Evolutionary conservation across 345 rosid genomes (phyloP).

Genomic region (Eucalyptus regnans): DNA sequence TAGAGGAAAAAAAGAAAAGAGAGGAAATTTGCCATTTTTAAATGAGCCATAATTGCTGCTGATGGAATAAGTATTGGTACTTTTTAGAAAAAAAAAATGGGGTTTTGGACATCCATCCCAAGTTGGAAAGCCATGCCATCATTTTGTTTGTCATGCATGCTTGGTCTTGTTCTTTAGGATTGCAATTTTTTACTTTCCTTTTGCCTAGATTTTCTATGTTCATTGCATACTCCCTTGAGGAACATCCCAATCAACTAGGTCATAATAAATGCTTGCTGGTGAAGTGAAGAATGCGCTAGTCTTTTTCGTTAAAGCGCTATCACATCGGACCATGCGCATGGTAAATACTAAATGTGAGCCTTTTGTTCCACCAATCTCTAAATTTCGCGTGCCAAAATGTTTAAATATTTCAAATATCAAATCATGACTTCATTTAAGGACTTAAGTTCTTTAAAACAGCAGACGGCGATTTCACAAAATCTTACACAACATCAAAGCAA

Average conservation of each 20-base stretch:
- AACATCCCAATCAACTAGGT: neutral
- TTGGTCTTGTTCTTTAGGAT: neutral
- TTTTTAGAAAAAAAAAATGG: neutral
- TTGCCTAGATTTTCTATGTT: too few relatives aligned
- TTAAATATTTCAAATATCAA: neutral
- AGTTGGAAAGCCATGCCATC: neutral
- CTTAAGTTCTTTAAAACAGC: neutral
- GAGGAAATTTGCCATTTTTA: neutral
- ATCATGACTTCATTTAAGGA: neutral
- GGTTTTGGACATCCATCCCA: neutral
- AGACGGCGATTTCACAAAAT: accelerated
- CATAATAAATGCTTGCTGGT: neutral
- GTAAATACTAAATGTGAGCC: neutral
- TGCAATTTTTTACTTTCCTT: neutral
- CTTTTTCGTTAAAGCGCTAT: neutral
- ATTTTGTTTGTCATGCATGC: neutral
- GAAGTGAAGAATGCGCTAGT: neutral
- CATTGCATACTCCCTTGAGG: neutral
- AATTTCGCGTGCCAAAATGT: neutral
- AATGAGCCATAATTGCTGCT: neutral
- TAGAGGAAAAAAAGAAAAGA: neutral
- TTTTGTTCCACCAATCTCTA: neutral
- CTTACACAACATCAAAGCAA: neutral
- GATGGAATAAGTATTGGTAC: neutral
- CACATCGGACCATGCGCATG: neutral